Evolutionary conservation across 176 grass and related monocot species (phyloP), one percentile per base, ranked within the genome.

Genomic region (Eragrostis curvula): DNA sequence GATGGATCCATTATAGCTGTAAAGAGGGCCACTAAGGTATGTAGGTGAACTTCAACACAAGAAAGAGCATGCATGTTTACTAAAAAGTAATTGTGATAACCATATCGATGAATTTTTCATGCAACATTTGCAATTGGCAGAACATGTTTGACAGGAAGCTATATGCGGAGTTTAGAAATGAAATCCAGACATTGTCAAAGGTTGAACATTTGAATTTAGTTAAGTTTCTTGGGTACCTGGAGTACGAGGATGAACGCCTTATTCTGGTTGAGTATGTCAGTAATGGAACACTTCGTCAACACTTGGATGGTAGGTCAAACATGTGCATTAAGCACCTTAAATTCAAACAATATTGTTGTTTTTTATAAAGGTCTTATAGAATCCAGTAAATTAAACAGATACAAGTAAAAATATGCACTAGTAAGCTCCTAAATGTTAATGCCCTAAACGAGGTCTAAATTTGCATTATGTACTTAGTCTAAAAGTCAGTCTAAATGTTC

Each of bases 161-260:
- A 86, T 86, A 65, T 59, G 78, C 68, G 74, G 92, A 95, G 75
- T 95, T 95, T 80, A 89, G 78, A 68, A 95, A 79, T 76, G 96
- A 98, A 89, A 88, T 95, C 43, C 86, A 93, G 82, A 91, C 69
- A 3, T 41, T 98, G 50, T 98, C 92, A 6, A 95, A 88, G 71
- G 88, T 98, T 2, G 92, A 98, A 68, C 96, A 98, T 88, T 85
- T 85, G 50, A 95, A 86, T 68, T 81, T 95, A 68, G 92, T 98
- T 29, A 91, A 84, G 72, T 83, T 98, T 86, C 47, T 95, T 40
- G 92, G 96, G 32, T 93, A 90, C 13, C n/a, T 95, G 62, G 96
- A 95, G 28, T 74, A 89, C 21, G 82, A 90, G 42, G 87, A 87
- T 77, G 92, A 98, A 70, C 88, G 72, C 46, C 8, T 98, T 25